Conservation (phyloP, 805 yeast genomes). For the Candida anglica region DNA sequence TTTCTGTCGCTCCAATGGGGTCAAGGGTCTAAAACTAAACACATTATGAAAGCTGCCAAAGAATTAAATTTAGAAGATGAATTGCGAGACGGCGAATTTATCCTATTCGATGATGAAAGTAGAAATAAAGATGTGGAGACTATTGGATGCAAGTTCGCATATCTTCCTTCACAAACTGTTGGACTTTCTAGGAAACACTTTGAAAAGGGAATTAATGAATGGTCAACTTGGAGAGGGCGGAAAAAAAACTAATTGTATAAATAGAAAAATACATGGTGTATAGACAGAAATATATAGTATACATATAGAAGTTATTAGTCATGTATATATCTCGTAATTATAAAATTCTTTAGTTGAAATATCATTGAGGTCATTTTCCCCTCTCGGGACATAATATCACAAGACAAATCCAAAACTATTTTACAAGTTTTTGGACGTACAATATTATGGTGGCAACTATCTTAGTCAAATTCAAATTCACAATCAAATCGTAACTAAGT, state of each 20-base stretch:
- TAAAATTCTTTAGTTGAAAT: neutral
- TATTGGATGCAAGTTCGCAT: conserved; percentile 67
- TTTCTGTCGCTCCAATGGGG: conserved; percentile 72
- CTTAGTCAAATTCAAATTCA: conserved; percentile 16
- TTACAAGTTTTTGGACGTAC: conserved; percentile 3
- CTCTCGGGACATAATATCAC: no score
- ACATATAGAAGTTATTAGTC: neutral
- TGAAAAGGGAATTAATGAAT: conserved; percentile 36
- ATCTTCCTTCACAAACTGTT: conserved; percentile 58
- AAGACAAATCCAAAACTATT: neutral
- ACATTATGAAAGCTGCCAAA: conserved; percentile 47
- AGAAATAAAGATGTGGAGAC: conserved; percentile 73
- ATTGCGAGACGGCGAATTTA: conserved; percentile 35
- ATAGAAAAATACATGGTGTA: neutral
- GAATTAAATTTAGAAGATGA: conserved; percentile 46
- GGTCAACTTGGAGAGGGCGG: conserved; percentile 17
- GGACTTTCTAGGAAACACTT: conserved; percentile 60
- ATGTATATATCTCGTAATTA: neutral
- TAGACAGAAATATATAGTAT: neutral
- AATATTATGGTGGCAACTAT: conserved; percentile 6
- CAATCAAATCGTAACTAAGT: conserved; percentile 13
- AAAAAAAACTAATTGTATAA: neutral
- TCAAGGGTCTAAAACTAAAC: conserved; percentile 54
- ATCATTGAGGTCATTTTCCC: neutral
- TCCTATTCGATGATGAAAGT: conserved; percentile 73